Conservation (phyloP, 495 filamentous ascomycete genomes). For the Aeminium ludgeri region DNA sequence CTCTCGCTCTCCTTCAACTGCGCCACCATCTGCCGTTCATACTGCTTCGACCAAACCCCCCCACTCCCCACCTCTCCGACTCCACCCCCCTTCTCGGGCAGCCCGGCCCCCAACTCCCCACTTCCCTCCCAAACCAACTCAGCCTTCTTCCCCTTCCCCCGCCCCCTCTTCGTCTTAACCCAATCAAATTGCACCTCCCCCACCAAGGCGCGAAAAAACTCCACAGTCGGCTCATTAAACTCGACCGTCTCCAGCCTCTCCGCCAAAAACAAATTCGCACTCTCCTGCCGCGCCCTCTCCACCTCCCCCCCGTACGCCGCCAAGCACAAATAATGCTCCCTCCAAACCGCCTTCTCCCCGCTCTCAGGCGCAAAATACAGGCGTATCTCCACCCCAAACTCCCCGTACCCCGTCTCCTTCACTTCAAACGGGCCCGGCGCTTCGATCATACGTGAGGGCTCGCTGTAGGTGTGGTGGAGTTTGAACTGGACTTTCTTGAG, state of each 20-base stretch:
- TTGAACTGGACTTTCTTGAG: constrained; percentile 95
- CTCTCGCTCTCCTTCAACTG: constrained; percentile 9
- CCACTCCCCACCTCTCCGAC: constrained; percentile 7
- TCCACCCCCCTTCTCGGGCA: constrained; percentile 12
- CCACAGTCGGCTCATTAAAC: constrained; percentile 90
- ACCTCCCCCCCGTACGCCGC: constrained; percentile 81
- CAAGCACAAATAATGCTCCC: constrained; percentile 78
- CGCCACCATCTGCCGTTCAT: constrained; percentile 15
- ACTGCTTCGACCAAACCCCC: constrained; percentile 12
- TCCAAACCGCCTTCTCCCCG: constrained; percentile 75
- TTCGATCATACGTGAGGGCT: constrained; percentile 63
- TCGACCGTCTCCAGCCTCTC: constrained; percentile 80
- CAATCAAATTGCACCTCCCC: constrained; percentile 25
- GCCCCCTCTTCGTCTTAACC: constrained; percentile 17
- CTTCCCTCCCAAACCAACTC: constrained; percentile 9
- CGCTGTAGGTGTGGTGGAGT: constrained; percentile 84
- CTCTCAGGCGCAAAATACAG: constrained; percentile 75
- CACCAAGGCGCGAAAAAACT: constrained; percentile 69
- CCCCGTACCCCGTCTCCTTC: constrained; percentile 87
- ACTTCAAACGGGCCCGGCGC: constrained; percentile 63
- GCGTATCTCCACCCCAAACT: constrained; percentile 90
- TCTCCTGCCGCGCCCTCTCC: constrained; percentile 43
- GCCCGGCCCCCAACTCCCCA: constrained; percentile 14
- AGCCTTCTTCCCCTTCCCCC: constrained; percentile 18
- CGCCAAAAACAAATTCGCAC: constrained; percentile 46